These are phyloP conservation scores for Talaromyces rugulosus DNA, from an alignment of 2,329 filamentous ascomycete species.

Conservation along the genomic window DNA sequence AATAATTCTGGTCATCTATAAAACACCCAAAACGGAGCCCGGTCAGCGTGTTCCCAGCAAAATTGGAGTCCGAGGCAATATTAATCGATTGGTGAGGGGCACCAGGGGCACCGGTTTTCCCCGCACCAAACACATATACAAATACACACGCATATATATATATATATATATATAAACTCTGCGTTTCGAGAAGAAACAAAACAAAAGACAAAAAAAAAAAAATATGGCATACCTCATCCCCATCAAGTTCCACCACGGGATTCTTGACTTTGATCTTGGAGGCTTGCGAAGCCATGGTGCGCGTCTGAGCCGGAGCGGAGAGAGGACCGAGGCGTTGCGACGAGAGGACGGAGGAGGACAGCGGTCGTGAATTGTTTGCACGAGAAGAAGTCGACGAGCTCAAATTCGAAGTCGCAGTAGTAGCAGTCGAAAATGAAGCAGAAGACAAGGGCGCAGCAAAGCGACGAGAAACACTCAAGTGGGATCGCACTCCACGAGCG, in stretches of 20 bases:
- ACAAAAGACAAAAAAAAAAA: not conserved
- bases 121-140: not conserved
- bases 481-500: conserved; percentile 2
- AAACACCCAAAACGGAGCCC: not conserved
- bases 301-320: conserved; percentile 27
- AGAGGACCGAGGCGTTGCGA: not conserved
- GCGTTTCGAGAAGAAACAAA: not conserved
- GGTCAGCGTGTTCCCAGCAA: not conserved
- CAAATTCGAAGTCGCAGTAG: not conserved
- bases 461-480: conserved; percentile 1
- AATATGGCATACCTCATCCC: conserved; percentile 53
- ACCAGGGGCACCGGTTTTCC: not conserved
- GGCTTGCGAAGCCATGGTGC: conserved; percentile 46
- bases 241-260: conserved; percentile 95
- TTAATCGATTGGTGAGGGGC: not conserved
- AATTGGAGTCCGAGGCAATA: not conserved
- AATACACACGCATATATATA: not conserved
- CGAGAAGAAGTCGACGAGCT: not conserved
- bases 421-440: not conserved
- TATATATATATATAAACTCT: not conserved
- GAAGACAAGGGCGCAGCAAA: not conserved
- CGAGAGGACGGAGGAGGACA: conserved; percentile 18
- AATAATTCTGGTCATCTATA: conserved; percentile 94
- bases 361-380: not conserved
- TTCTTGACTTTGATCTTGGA: conserved; percentile 99